Evolutionary conservation across 768 basidiomycete species (phyloP), one percentile per base, ranked within the genome.

Genomic region (Tricholoma furcatifolium): DNA sequence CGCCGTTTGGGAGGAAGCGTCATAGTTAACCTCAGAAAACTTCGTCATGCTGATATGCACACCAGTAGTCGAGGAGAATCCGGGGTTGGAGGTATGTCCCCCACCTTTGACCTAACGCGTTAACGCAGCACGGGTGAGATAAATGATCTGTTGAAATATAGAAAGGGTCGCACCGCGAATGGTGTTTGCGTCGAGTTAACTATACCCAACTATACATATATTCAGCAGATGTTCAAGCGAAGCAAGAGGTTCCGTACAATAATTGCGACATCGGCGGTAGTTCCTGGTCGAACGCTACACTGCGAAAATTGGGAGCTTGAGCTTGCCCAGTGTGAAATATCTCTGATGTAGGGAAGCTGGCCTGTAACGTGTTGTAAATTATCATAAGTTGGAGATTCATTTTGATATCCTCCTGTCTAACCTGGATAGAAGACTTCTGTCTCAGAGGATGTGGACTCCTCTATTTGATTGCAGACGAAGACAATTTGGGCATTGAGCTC

Each of bases 31-130:
- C 15, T 75, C 55, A 3, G 70, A 68, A 60, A 85, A 83, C 2
- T 72, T 67, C 39, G 54, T 63, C 80, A 85, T 78, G 8, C 79
- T 66, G 6, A 87, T 84, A 12, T 81, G 82, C 9, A 87, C 76
- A 24, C 83, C 84, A 1, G 62, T 56, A 0, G 84, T 85, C 0
- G 85, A 85, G 0, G 82, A 82, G 54, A 84, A 84, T 1, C 77
- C 77, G 0, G 72, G 76, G 59, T 83, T 84, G 2, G 73, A 58
- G 0, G 77, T 53, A 62, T 86, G 84, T 0, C 84, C 84, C 14
- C 81, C 84, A 17, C 83, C 78, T 63, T 83, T 86, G 48, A 85
- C 75, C 83, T 83, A 27, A 24, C n/a, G n/a, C n/a, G n/a, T n/a
- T n/a, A n/a, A n/a, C 10, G 24, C 17, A 31, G 15, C 7, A 8